phyloP scores from a whole-genome alignment of 768 basidiomycete species.

The Coprinellus micaceus region DNA sequence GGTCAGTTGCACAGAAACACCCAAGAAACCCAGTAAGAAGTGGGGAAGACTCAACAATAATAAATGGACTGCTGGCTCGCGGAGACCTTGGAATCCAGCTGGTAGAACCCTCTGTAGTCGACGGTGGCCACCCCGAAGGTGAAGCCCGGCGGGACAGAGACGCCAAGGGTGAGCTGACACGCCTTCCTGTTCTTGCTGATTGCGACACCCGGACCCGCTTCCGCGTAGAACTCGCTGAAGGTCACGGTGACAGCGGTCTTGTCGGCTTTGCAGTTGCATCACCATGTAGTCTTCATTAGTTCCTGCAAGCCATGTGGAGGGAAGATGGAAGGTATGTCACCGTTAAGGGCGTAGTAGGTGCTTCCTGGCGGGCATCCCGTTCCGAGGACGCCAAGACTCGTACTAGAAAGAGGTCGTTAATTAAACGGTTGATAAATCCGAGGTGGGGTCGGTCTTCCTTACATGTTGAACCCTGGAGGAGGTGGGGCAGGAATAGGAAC shows the following conservation, averaged over 20 bases:
- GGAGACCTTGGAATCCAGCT: slow-evolving; percentile 18
- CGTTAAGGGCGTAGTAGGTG: slow-evolving; percentile 18
- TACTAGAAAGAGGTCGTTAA: neutral
- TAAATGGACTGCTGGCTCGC: slow-evolving; percentile 16
- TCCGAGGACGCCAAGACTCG: slow-evolving; percentile 10
- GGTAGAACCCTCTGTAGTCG: slow-evolving; percentile 20
- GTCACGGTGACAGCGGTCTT: slow-evolving; percentile 19
- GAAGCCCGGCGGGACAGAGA: slow-evolving; percentile 19
- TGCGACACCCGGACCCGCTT: slow-evolving; percentile 18
- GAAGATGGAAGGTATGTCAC: slow-evolving; percentile 4
- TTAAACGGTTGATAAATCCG: neutral
- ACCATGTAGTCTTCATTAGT: neutral
- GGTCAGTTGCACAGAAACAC: too few relatives aligned
- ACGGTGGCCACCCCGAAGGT: slow-evolving; percentile 19
- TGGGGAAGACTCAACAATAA: slow-evolving; percentile 15
- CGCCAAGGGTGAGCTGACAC: slow-evolving; percentile 20
- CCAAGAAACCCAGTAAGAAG: too few relatives aligned
- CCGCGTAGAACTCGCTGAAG: slow-evolving; percentile 19
- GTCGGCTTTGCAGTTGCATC: slow-evolving; percentile 11
- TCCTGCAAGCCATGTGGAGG: too few relatives aligned
- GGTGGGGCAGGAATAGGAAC: neutral
- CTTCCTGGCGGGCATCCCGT: slow-evolving; percentile 10
- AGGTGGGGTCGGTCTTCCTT: neutral
- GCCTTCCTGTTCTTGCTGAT: slow-evolving; percentile 21
- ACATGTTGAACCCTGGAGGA: slow-evolving; percentile 11